Base-by-base conservation (phyloP, 1,139 yeast genomes). In the Yamadazyma membranifaciens region DNA sequence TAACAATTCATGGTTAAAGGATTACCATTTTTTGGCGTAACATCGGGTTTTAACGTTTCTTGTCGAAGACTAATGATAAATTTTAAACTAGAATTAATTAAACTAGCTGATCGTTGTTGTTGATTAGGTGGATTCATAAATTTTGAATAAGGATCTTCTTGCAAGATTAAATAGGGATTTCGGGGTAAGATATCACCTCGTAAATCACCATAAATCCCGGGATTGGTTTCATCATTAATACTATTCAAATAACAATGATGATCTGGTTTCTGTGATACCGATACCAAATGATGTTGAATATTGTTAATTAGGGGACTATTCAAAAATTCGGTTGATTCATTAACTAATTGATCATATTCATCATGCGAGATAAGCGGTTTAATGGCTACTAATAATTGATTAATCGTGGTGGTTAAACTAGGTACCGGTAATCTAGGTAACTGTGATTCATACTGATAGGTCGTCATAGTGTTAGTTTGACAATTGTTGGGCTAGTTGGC, bases 1-100 rank as follows among this genome's bases (percentile, higher is more conserved):
- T 82, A 83, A 33, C 89, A 81, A 34, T 68, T 67, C 91, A 83
- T 85, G 4, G 88, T 77, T 43, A 83, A 62, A 0, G 82, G 80
- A 22, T 62, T 66, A 1, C 71, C 68, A 35, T 69, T 67, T 40
- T 63, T 67, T 3, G 83, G 80, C 24, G 84, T 73, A 11, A 62
- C 40, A 57, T 84, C 94, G 0, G 83, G 78, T 38, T 74, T 69
- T 43, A 84, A 63, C 0, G 73, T 61, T 17, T 73, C 78, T 36
- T 66, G 68, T 39, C 85, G 69, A 43, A 83, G 63, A 20, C 85
- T 77, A 12, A 80, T 65, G 12, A 82, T 71, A 49, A 84, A 84
- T 57, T 86, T 76, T 52, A 83, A 65, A 3, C 86, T 74, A 2
- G 88, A 81, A 45, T 80, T 75, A 34, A 83, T 72, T 51, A 84